These are phyloP conservation scores for Limtongia smithiae DNA, from an alignment of 805 yeast genomes.

Conservation along the genomic window DNA sequence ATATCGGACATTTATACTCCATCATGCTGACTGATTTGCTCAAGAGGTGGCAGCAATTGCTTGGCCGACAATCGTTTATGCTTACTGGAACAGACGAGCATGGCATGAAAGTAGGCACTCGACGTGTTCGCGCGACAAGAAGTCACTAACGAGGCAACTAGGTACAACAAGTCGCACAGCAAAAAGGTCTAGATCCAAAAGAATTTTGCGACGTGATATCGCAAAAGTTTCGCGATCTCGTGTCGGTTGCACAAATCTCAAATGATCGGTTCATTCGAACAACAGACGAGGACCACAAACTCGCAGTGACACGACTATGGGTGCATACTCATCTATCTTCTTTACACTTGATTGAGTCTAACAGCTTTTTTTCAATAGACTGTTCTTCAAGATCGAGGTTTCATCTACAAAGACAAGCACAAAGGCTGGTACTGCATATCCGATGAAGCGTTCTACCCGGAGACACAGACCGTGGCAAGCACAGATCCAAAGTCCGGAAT, in stretches of 20 bases:
- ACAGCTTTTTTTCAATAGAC: slow-evolving; percentile 24
- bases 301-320: slow-evolving; percentile 72
- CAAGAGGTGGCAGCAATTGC: slow-evolving; percentile 63
- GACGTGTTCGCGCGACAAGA: neutral
- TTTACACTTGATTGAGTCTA: neutral
- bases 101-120: slow-evolving; percentile 58
- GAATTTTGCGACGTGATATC: slow-evolving; percentile 70
- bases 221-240: slow-evolving; percentile 59
- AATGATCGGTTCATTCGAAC: slow-evolving; percentile 84
- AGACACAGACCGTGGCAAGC: slow-evolving; percentile 56
- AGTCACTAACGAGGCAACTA: neutral
- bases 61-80: slow-evolving; percentile 48
- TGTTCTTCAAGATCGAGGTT: slow-evolving; percentile 53
- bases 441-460: slow-evolving; percentile 93
- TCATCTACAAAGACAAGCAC: slow-evolving; percentile 78
- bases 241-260: slow-evolving; percentile 52
- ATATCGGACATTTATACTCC: slow-evolving; percentile 87
- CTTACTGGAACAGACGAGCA: slow-evolving; percentile 97
- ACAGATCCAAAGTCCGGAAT: slow-evolving; percentile 34
- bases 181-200: slow-evolving; percentile 53
- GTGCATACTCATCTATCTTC: neutral
- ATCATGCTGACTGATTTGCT: slow-evolving; percentile 79
- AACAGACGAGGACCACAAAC: slow-evolving; percentile 75
- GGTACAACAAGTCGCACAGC: slow-evolving; percentile 78
- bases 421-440: slow-evolving; percentile 93